These are phyloP conservation scores for Suillus tomentosus DNA, from an alignment of 768 basidiomycete genomes.

Conservation along the genomic window DNA sequence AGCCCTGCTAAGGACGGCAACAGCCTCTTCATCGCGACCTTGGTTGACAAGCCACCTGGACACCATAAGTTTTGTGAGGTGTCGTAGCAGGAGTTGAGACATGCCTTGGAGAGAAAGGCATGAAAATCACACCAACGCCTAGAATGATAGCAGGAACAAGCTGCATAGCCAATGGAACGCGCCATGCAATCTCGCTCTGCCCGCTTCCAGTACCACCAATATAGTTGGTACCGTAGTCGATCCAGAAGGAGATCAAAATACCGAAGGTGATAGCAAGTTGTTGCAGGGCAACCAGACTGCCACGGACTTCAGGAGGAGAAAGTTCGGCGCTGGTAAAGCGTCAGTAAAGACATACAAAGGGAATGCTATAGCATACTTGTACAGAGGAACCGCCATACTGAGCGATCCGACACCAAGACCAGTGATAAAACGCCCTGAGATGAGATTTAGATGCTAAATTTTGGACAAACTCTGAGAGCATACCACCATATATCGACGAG, in stretches of 20 bases:
- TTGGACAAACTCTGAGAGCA: not conserved
- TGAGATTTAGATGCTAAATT: not conserved
- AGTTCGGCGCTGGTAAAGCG: constrained; percentile 44
- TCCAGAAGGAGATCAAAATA: constrained; percentile 64
- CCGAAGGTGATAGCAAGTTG: constrained; percentile 83
- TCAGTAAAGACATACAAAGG: not conserved
- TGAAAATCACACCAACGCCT: constrained; percentile 68
- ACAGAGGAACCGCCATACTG: constrained; percentile 82
- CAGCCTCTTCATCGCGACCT: constrained; percentile 74
- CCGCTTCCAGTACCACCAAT: constrained; percentile 60
- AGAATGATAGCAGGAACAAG: constrained; percentile 73
- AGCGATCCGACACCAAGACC: constrained; percentile 82
- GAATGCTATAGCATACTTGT: constrained; percentile 45
- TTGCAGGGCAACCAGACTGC: constrained; percentile 78
- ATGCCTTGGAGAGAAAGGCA: constrained; percentile 79
- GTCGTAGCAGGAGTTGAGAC: constrained; percentile 11
- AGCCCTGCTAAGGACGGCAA: constrained; percentile 60
- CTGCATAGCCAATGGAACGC: constrained; percentile 73
- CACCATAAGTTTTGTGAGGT: constrained; percentile 6
- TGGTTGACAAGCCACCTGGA: constrained; percentile 74
- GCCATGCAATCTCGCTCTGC: constrained; percentile 74
- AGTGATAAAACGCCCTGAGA: constrained; percentile 65
- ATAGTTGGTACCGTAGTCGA: constrained; percentile 60
- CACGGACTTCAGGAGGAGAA: constrained; percentile 80
- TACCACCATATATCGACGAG: constrained; percentile 66